These are phyloP conservation scores for Prunus mira DNA, from an alignment of 306 rosid genomes.

Conservation along the genomic window DNA sequence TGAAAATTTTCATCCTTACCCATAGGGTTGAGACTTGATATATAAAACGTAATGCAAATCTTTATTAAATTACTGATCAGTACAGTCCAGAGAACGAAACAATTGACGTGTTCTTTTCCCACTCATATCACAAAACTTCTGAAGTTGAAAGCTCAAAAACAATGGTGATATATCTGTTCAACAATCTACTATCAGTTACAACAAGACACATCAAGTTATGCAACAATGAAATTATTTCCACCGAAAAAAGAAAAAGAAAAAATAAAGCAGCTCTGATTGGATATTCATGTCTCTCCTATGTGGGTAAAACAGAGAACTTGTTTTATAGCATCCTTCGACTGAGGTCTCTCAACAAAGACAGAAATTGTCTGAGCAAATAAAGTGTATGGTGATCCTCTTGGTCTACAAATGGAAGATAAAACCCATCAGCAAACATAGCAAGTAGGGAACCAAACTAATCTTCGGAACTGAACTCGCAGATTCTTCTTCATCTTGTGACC, in stretches of 20 bases:
- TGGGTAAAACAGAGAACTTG: slow-evolving; percentile 9
- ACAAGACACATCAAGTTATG: slow-evolving; percentile 11
- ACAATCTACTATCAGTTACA: slow-evolving; percentile 17
- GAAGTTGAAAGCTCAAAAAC: background rate
- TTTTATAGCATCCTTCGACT: background rate
- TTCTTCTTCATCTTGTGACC: slow-evolving; percentile 1
- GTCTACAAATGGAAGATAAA: slow-evolving; percentile 43
- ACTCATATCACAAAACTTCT: background rate
- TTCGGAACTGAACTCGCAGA: slow-evolving; percentile 39
- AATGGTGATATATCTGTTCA: background rate
- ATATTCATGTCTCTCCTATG: background rate
- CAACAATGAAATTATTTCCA: slow-evolving; percentile 18
- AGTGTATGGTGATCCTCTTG: slow-evolving; percentile 19
- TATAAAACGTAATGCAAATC: too few relatives aligned
- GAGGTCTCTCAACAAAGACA: slow-evolving; percentile 15
- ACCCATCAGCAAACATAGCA: slow-evolving; percentile 42
- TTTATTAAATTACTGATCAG: too few relatives aligned
- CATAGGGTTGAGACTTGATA: too few relatives aligned
- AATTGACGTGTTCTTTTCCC: background rate
- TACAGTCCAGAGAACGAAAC: background rate
- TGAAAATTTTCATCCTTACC: too few relatives aligned
- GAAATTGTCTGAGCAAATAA: slow-evolving; percentile 21
- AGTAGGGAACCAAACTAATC: slow-evolving; percentile 38
- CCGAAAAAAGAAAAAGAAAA: background rate
- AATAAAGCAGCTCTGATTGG: slow-evolving; percentile 8